Evolutionary conservation across 176 grass and related monocot species (phyloP).

Genomic region (Phyllostachys edulis): DNA sequence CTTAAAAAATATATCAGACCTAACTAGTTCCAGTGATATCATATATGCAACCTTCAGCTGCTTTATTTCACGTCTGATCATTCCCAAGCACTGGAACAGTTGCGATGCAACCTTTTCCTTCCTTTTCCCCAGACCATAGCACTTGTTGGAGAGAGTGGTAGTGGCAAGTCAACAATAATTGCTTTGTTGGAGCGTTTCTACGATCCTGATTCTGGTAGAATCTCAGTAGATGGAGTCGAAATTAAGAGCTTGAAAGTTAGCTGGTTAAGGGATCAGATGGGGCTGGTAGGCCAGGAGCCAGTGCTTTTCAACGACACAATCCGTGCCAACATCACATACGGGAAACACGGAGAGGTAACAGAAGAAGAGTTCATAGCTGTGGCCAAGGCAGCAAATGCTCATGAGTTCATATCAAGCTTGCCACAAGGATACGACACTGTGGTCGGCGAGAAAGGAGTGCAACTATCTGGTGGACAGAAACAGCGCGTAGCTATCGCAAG

Average conservation of each 20-base stretch:
- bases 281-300: conserved; percentile 61
- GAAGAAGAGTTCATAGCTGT: conserved; percentile 51
- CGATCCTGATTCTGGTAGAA: conserved; percentile 58
- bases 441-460: conserved; percentile 56
- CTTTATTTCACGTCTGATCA: conserved; percentile 23
- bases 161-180: conserved; percentile 76
- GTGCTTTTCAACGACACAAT: conserved; percentile 69
- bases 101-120: conserved; percentile 16
- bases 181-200: conserved; percentile 70
- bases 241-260: conserved; percentile 46
- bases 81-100: neutral
- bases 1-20: conserved; percentile 2
- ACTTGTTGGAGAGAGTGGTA: conserved; percentile 76
- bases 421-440: conserved; percentile 53
- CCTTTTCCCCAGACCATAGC: conserved; percentile 56
- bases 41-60: neutral
- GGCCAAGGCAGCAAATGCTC: conserved; percentile 58
- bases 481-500: conserved; percentile 57
- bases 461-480: conserved; percentile 68
- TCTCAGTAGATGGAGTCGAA: conserved; percentile 54
- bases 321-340: conserved; percentile 52
- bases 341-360: conserved; percentile 41
- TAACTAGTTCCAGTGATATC: neutral
- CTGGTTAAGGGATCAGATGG: conserved; percentile 60
- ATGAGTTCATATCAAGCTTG: conserved; percentile 58